Conservation (phyloP, 495 filamentous ascomycete genomes). For the Podospora pseudopauciseta region DNA sequence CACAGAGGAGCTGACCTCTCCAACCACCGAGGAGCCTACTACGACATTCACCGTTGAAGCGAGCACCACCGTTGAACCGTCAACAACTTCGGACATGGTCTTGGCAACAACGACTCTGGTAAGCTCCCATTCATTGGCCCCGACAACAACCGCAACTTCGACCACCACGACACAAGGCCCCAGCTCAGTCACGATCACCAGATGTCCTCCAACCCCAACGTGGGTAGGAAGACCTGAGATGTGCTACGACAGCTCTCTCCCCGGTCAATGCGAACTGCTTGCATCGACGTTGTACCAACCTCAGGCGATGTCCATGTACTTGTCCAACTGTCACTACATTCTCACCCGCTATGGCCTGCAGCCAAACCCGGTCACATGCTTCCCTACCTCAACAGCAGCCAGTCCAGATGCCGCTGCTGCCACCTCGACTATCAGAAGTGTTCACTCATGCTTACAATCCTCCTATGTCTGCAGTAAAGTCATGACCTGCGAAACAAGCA, state of each 20-base stretch:
- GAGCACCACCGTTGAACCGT: neutral
- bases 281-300: neutral
- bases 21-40: neutral
- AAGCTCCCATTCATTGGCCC: neutral
- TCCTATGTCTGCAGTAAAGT: conserved; percentile 5
- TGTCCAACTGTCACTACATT: neutral
- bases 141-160: neutral
- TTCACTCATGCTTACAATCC: conserved; percentile 9
- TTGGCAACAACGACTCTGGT: conserved; percentile 4
- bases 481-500: conserved; percentile 6
- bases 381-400: conserved; percentile 7
- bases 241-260: conserved; percentile 8
- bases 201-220: conserved; percentile 4
- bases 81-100: conserved; percentile 1
- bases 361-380: conserved; percentile 12
- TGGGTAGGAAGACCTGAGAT: neutral
- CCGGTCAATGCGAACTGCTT: conserved; percentile 4
- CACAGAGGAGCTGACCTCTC: neutral
- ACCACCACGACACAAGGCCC: conserved; percentile 10
- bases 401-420: conserved; percentile 1
- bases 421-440: conserved; percentile 10
- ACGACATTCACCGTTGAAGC: neutral
- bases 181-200: conserved; percentile 11
- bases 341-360: conserved; percentile 10
- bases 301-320: neutral